These are phyloP conservation scores for Chaetomiaceae sp. DNA, from an alignment of 2,329 filamentous ascomycete genomes.

Conservation along the genomic window DNA sequence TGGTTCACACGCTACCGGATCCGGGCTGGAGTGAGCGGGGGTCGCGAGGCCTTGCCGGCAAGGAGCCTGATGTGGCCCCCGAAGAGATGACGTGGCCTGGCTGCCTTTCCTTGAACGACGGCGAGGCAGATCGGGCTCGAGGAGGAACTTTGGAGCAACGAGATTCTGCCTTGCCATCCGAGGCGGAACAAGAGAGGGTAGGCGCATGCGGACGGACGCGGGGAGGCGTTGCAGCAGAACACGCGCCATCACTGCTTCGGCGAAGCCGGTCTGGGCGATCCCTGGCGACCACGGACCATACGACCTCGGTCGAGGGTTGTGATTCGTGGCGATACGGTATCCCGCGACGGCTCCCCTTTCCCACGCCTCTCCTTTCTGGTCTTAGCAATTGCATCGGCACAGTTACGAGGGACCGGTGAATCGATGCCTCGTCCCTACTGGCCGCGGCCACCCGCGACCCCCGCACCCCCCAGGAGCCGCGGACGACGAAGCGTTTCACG, in stretches of 20 bases:
- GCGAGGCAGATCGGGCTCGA: constrained; percentile 7
- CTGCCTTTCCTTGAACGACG: constrained; percentile 13
- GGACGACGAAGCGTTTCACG: constrained; percentile 13
- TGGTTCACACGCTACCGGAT: constrained; percentile 5
- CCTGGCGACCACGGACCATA: constrained; percentile 11
- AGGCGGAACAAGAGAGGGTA: background rate
- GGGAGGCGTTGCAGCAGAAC: constrained; percentile 9
- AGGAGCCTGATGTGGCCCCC: constrained; percentile 6
- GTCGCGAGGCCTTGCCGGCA: constrained; percentile 3
- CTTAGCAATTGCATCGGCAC: no score
- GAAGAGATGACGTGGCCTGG: constrained; percentile 14
- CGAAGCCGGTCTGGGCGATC: constrained; percentile 15
- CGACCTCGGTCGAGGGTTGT: constrained; percentile 11
- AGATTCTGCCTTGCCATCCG: constrained; percentile 16
- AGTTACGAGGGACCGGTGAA: constrained; percentile 4
- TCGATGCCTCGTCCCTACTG: constrained; percentile 3
- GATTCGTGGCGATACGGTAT: constrained; percentile 19
- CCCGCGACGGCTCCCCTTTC: background rate
- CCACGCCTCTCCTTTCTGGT: no score
- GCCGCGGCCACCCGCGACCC: background rate
- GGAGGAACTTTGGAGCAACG: background rate
- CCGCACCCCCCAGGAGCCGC: background rate
- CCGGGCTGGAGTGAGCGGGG: background rate
- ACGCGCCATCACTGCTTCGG: constrained; percentile 12
- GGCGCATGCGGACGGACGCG: constrained; percentile 7